Evolutionary conservation across 2,329 filamentous ascomycete species (phyloP).

Genomic region (Penicillium decumbens): DNA sequence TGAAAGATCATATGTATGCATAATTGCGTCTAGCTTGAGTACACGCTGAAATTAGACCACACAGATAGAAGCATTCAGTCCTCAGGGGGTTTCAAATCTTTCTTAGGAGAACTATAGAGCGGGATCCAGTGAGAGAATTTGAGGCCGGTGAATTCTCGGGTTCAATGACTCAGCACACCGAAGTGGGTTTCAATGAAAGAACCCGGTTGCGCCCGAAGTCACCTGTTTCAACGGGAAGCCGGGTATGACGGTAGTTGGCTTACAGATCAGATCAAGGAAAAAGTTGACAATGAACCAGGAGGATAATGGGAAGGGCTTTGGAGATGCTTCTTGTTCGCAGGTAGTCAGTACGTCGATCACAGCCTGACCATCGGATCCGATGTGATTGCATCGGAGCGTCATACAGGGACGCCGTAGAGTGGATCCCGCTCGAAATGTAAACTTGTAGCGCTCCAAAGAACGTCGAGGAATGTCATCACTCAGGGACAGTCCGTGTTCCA

Average conservation of each 20-base stretch:
- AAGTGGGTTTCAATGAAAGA: not conserved
- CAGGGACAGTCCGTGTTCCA: not conserved
- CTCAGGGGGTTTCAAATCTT: too few relatives aligned
- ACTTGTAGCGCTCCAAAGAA: not conserved
- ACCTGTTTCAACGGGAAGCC: conserved; percentile 16
- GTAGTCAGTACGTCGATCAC: not conserved
- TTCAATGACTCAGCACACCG: conserved; percentile 9
- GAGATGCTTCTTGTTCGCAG: conserved; percentile 25
- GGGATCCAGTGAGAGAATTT: not conserved
- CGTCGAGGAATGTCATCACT: not conserved
- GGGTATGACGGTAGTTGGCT: conserved; percentile 12
- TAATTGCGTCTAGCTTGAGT: too few relatives aligned
- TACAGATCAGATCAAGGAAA: conserved; percentile 1
- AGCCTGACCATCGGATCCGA: not conserved
- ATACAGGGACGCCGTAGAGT: not conserved
- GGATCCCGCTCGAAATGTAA: not conserved
- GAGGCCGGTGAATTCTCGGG: conserved; percentile 15
- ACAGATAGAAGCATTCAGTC: too few relatives aligned
- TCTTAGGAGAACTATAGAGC: not conserved
- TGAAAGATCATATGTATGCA: not conserved
- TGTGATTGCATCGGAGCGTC: conserved; percentile 6
- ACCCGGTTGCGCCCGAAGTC: conserved; percentile 26
- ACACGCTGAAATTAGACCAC: too few relatives aligned
- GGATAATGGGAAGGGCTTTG: conserved; percentile 30
- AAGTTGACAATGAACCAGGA: not conserved